Evolutionary conservation across 176 grass and related monocot species (phyloP).

Genomic region (Cenchrus purpureus): DNA sequence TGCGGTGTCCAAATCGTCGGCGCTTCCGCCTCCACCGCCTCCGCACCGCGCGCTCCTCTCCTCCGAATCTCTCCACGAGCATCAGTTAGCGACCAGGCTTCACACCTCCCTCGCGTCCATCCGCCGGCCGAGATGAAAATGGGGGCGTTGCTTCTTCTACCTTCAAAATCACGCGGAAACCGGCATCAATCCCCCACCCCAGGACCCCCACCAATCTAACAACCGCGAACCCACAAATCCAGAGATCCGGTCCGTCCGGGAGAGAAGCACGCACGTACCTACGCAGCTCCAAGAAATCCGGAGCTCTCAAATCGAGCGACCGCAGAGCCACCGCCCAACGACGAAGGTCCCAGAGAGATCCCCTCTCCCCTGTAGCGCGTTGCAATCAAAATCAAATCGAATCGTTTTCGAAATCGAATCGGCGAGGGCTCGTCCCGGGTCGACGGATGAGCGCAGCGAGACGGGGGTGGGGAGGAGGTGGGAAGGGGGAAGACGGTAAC

Average conservation of each 20-base stretch:
- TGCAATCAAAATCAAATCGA: background rate
- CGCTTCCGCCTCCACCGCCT: conserved; percentile 77
- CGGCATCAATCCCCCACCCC: background rate
- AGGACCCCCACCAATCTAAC: background rate
- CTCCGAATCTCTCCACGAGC: conserved; percentile 70
- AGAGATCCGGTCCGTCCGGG: conserved; percentile 20
- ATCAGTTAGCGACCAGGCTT: conserved; percentile 49
- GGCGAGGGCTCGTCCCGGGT: background rate
- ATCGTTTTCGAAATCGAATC: conserved; percentile 6
- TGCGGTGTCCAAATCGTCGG: conserved; percentile 32
- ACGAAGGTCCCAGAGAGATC: background rate
- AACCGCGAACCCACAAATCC: background rate
- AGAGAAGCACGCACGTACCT: conserved; percentile 29
- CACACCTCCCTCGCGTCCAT: conserved; percentile 69
- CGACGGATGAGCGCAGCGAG: background rate
- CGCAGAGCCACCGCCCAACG: background rate
- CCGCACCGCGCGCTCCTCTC: conserved; percentile 64
- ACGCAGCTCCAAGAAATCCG: conserved; percentile 41
- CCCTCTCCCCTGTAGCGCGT: background rate
- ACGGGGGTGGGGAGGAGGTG: conserved; percentile 11
- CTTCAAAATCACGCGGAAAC: conserved; percentile 32
- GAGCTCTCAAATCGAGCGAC: conserved; percentile 27
- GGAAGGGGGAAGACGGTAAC: conserved; percentile 51
- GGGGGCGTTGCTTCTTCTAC: background rate
- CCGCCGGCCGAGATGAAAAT: conserved; percentile 16